phyloP scores from a whole-genome alignment of 2,329 filamentous ascomycete species.

The Aspergillus niger region DNA sequence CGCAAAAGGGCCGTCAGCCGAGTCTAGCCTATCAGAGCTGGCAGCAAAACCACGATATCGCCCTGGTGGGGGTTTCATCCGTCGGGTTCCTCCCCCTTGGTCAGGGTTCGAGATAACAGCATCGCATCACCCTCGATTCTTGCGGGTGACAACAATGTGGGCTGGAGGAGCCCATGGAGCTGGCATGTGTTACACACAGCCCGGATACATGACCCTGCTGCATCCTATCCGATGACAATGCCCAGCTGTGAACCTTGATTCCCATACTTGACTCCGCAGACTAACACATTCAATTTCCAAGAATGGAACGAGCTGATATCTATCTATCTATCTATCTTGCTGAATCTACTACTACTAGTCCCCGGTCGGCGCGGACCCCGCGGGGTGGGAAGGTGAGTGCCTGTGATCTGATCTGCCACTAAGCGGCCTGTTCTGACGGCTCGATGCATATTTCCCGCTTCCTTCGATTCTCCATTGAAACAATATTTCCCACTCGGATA shows the following conservation, averaged over 20 bases:
- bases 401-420: conserved; percentile 29
- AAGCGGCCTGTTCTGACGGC: conserved; percentile 22
- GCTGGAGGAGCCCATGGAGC: neutral
- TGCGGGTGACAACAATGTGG: neutral
- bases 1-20: conserved; percentile 11
- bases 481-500: neutral
- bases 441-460: conserved; percentile 24
- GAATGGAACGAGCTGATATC: too few relatives aligned
- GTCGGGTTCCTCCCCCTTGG: conserved; percentile 3
- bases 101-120: conserved; percentile 6
- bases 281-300: too few relatives aligned
- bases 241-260: neutral
- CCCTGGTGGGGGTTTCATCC: conserved; percentile 12
- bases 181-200: neutral
- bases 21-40: conserved; percentile 23
- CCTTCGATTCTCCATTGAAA: conserved; percentile 12
- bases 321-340: neutral
- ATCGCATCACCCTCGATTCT: neutral
- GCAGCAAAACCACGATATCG: conserved; percentile 18
- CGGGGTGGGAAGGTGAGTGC: conserved; percentile 9
- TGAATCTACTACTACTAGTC: neutral
- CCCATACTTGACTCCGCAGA: neutral
- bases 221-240: neutral
- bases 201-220: neutral
- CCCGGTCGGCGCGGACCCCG: conserved; percentile 13